Evolutionary conservation across 2,329 filamentous ascomycete genomes (phyloP).

Genomic region (Elsinoe arachidis): DNA sequence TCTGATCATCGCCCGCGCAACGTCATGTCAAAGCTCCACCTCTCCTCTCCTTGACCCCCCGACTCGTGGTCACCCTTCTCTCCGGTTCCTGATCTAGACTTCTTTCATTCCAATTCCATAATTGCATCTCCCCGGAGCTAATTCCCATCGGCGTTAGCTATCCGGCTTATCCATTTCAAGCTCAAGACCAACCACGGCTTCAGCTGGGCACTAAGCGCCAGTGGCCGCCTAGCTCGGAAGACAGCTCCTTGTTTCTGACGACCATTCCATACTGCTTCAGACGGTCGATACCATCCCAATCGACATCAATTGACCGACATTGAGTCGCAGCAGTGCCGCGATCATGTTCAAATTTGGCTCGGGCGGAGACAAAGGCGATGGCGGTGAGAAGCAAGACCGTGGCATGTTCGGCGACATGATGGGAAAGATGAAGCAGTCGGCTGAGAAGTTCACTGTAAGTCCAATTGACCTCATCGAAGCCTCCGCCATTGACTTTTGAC

Average conservation of each 20-base stretch:
- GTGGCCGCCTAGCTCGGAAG: neutral
- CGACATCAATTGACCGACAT: too few species aligned
- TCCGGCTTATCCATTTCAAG: constrained; percentile 3
- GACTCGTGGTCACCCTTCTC: neutral
- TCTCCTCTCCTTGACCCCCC: neutral
- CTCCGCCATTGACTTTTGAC: neutral
- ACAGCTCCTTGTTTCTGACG: neutral
- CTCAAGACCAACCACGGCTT: neutral
- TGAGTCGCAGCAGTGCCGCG: neutral
- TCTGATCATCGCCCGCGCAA: neutral
- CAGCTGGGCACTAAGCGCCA: neutral
- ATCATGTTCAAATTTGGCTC: constrained; percentile 7
- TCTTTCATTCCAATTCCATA: constrained; percentile 1
- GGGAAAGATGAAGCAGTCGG: constrained; percentile 8
- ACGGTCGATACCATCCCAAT: neutral
- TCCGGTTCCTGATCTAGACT: constrained; percentile 8
- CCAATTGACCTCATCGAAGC: neutral
- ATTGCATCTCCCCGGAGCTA: constrained; percentile 6
- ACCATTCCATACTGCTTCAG: neutral
- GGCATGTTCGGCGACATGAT: constrained; percentile 11
- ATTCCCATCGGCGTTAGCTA: neutral
- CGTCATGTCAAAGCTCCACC: constrained; percentile 1
- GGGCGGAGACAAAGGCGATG: neutral
- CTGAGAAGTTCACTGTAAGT: constrained; percentile 6
- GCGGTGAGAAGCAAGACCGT: constrained; percentile 2